Evolutionary conservation across 2,329 filamentous ascomycete species (phyloP).

Genomic region (Mariannaea elegans): DNA sequence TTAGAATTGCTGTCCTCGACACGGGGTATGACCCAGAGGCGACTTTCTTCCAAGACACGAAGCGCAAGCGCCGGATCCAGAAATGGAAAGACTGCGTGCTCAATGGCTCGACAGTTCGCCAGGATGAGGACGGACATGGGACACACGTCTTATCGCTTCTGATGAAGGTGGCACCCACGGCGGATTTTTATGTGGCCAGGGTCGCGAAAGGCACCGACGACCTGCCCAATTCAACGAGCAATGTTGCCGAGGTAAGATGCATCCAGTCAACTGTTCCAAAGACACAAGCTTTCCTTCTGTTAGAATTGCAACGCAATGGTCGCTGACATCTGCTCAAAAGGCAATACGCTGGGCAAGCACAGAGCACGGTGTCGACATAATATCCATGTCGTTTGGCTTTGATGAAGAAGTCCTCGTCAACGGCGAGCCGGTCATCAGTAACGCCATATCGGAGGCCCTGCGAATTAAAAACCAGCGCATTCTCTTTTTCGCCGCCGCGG

Average conservation of each 20-base stretch:
- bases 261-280: neutral
- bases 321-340: neutral
- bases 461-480: neutral
- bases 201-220: neutral
- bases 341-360: neutral
- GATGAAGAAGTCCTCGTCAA: neutral
- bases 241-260: neutral
- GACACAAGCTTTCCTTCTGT: too few species aligned
- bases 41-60: too few species aligned
- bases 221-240: neutral
- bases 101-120: too few species aligned
- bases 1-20: too few species aligned
- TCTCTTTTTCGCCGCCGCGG: slow-evolving; percentile 10
- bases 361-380: neutral
- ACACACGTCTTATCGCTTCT: too few species aligned
- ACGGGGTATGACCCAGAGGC: too few species aligned
- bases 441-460: neutral
- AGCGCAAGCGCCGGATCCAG: too few species aligned
- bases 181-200: too few species aligned
- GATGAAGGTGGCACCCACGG: too few species aligned
- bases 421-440: neutral
- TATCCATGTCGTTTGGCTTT: neutral
- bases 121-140: too few species aligned
- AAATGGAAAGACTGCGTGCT: too few species aligned
- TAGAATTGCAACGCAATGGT: too few species aligned